phyloP scores from a whole-genome alignment of 305 asterid genomes.

The Fraxinus angustifolia region DNA sequence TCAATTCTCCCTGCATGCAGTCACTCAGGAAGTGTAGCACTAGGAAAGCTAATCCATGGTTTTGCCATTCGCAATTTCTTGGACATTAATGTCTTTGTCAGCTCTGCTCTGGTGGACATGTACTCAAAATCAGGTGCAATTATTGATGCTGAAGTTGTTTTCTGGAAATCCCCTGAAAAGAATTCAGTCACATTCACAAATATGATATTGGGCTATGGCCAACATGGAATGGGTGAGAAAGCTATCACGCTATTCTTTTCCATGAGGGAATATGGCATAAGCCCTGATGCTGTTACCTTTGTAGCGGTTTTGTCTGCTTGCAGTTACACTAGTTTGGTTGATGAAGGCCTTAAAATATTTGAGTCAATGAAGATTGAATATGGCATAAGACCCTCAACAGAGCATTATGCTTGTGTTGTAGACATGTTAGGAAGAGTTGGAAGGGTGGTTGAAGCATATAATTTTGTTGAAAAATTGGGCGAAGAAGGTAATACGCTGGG shows the following conservation, averaged over 20 bases:
- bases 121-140: constrained; percentile 78
- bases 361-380: constrained; percentile 56
- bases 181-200: constrained; percentile 74
- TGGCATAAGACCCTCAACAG: constrained; percentile 53
- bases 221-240: constrained; percentile 75
- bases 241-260: constrained; percentile 52
- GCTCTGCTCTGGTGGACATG: constrained; percentile 80
- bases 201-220: constrained; percentile 88
- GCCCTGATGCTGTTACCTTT: constrained; percentile 53
- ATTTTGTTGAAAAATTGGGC: constrained; percentile 53
- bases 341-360: constrained; percentile 63
- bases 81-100: constrained; percentile 61
- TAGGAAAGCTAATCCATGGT: constrained; percentile 67
- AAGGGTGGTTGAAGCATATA: constrained; percentile 71
- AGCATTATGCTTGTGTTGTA: constrained; percentile 71
- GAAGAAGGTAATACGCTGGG: constrained; percentile 47
- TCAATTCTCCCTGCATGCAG: constrained; percentile 79
- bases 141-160: constrained; percentile 60
- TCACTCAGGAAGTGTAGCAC: constrained; percentile 58
- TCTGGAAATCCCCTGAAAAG: constrained; percentile 43
- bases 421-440: constrained; percentile 93
- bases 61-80: constrained; percentile 56
- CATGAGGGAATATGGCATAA: constrained; percentile 41
- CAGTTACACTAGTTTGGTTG: constrained; percentile 59
- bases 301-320: constrained; percentile 75